Evolutionary conservation across 2,329 filamentous ascomycete genomes (phyloP).

Genomic region (Mollisia scopiformis): DNA sequence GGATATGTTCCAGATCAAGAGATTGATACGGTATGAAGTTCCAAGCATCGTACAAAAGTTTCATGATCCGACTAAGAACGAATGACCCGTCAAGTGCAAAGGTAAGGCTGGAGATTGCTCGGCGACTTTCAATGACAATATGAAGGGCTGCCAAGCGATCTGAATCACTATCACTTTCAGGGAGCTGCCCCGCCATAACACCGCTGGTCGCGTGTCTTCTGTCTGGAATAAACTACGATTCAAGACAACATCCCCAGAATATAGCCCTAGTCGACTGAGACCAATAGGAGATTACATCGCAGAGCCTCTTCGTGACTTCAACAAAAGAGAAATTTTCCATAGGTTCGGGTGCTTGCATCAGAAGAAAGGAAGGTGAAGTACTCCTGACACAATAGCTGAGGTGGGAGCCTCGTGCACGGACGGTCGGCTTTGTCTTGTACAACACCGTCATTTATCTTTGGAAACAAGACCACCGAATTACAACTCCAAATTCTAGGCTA

Average conservation of each 20-base stretch:
- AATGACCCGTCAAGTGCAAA: too few relatives aligned
- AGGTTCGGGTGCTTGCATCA: neutral
- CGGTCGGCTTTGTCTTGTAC: neutral
- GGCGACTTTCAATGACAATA: neutral
- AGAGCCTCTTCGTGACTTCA: neutral
- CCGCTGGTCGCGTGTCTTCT: neutral
- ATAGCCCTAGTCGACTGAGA: neutral
- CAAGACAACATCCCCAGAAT: neutral
- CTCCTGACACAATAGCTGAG: neutral
- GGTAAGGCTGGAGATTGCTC: neutral
- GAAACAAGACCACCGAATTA: neutral
- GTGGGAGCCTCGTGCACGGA: neutral
- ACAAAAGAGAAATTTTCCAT: neutral
- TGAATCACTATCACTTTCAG: neutral
- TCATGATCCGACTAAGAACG: too few relatives aligned
- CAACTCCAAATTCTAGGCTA: neutral
- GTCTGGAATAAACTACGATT: neutral
- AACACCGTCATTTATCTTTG: neutral
- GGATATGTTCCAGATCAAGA: too few relatives aligned
- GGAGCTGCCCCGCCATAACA: neutral
- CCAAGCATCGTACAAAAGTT: too few relatives aligned
- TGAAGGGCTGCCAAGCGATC: neutral
- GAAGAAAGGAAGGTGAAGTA: neutral
- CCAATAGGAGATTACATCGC: neutral
- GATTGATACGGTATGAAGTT: too few relatives aligned